These are phyloP conservation scores for Ascosphaera apis DNA, from an alignment of 2,329 filamentous ascomycete genomes.

Conservation along the genomic window DNA sequence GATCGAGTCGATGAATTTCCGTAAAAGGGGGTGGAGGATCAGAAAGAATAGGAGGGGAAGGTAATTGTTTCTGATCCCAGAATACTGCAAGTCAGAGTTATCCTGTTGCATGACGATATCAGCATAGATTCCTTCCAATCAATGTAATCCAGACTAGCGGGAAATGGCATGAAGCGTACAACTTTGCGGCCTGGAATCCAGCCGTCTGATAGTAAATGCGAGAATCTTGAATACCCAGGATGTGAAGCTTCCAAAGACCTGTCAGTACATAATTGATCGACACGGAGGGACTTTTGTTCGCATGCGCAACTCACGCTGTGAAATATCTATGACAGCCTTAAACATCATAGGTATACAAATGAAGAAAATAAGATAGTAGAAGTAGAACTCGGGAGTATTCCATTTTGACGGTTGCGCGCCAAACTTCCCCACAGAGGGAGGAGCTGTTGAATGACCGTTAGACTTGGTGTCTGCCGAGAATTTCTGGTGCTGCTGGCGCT, in stretches of 20 bases:
- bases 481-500: conserved; percentile 6
- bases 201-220: conserved; percentile 47
- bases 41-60: conserved; percentile 57
- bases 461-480: conserved; percentile 9
- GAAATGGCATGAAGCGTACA: conserved; percentile 24
- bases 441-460: conserved; percentile 15
- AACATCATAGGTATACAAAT: conserved; percentile 64
- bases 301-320: conserved; percentile 36
- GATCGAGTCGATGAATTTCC: conserved; percentile 43
- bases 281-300: not conserved
- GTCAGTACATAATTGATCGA: conserved; percentile 4
- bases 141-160: no score
- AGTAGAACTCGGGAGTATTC: conserved; percentile 63
- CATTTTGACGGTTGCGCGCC: conserved; percentile 45
- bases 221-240: conserved; percentile 55
- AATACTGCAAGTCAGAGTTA: conserved; percentile 73
- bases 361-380: conserved; percentile 51
- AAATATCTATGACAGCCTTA: conserved; percentile 69
- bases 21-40: conserved; percentile 54
- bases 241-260: conserved; percentile 38
- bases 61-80: conserved; percentile 62
- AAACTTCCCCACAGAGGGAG: conserved; percentile 19
- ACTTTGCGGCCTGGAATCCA: conserved; percentile 90
- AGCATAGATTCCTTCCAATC: conserved; percentile 1
- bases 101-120: conserved; percentile 32